Evolutionary conservation across 768 basidiomycete genomes (phyloP), one percentile per base, ranked within the genome.

Genomic region (Tulasnella sp.): DNA sequence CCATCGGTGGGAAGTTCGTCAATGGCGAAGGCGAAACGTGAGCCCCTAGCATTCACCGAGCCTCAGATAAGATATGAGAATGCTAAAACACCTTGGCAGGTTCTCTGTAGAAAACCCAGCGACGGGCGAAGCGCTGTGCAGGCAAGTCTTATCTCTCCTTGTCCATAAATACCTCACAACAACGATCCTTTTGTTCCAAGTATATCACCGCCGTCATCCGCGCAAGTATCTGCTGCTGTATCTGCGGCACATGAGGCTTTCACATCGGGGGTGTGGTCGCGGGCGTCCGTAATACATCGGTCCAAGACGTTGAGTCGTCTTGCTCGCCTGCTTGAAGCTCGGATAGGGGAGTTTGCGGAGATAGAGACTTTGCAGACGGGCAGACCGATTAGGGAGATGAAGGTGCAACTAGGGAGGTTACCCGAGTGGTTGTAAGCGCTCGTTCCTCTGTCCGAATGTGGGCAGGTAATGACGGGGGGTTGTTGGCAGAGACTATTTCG

Each of bases 381-480:
- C 6, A 39, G 86, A 53, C 72, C 84, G n/a, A 81, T 88, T 43
- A 74, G 84, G 11, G 88, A 92, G 69, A 89, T 92, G 86, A 78
- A 73, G 17, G 79, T 80, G 0, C 89, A 92, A 68, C 73, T 92
- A 3, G 71, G 75, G 1, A 74, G 89, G 36, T 72, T 91, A 34
- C 86, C 87, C 4, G 86, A 91, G 68, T 92, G 89, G 89, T 73
- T 90, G 84, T 88, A 62, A 67, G 83, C 71, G 3, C 3, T 14
- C 3, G 8, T 35, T 36, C n/a, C 27, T 37, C 15, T 59, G 31
- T 43, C 21, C 35, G 36, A 55, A 11, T 14, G 35, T 40, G 50
- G 8, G 25, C 29, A 9, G 15, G 23, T 21, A 35, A 15, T 39
- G 9, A n/a, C n/a, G 29, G 40, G 23, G 36, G 21, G 27, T 29